Evolutionary conservation across 1,139 yeast species (phyloP).

Genomic region (Yamadazyma kanchanaburiensis): DNA sequence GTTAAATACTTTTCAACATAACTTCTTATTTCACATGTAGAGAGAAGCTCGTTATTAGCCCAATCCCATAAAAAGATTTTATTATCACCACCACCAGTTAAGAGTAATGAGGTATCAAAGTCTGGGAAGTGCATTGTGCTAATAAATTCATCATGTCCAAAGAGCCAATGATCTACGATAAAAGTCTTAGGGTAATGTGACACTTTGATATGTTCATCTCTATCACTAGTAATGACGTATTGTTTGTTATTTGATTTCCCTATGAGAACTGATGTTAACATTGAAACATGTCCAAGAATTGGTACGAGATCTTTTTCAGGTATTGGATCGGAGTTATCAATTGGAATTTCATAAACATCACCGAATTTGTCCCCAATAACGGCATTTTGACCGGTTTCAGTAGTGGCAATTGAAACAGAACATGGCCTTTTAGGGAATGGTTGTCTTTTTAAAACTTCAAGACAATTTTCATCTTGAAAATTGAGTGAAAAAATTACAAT

Average conservation of each 20-base stretch:
- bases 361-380: constrained; percentile 96
- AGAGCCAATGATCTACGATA: constrained; percentile 77
- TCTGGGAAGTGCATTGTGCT: constrained; percentile 56
- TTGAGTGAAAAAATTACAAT: constrained; percentile 58
- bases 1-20: constrained; percentile 47
- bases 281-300: constrained; percentile 91
- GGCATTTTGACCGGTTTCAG: constrained; percentile 47
- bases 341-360: constrained; percentile 70
- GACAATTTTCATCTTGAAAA: constrained; percentile 26
- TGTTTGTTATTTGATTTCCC: constrained; percentile 44
- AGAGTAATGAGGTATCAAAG: constrained; percentile 44
- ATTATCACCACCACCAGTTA: constrained; percentile 92
- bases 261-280: constrained; percentile 72
- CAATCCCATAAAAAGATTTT: constrained; percentile 79
- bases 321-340: constrained; percentile 26
- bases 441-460: constrained; percentile 64
- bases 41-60: constrained; percentile 46
- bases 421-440: constrained; percentile 88
- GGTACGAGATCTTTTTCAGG: constrained; percentile 55
- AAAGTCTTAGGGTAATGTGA: constrained; percentile 76
- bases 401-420: constrained; percentile 68
- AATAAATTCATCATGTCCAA: constrained; percentile 84
- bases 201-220: constrained; percentile 95
- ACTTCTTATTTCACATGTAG: constrained; percentile 48
- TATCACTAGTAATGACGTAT: constrained; percentile 75